Base-by-base conservation (phyloP, 2,329 filamentous ascomycete genomes). In the Epichloe uncinata region DNA sequence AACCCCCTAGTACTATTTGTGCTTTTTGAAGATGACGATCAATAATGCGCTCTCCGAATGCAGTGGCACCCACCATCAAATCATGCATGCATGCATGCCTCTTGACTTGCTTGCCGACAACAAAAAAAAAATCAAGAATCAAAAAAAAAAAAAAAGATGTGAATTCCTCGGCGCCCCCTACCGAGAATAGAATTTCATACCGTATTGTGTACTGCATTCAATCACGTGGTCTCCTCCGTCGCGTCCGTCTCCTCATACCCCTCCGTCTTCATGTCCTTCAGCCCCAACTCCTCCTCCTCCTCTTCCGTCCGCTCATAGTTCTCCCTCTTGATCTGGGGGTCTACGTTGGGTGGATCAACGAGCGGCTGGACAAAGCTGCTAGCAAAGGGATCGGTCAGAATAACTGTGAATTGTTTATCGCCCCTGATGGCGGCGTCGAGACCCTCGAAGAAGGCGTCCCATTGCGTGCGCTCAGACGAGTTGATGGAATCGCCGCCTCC, bases 351-450 rank as follows among this genome's bases (percentile, higher is more conserved):
- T 2, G 85, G 84, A 56, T 89, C 84, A 22, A 88, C 85, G 53
- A 95, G 75, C 60, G 90, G 87, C 70, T 98, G 93, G 43, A 98
- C 85, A 63, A 95, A 98, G 62, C 88, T 95, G 65, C 86, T 86
- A 11, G 90, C 93, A 55, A 97, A 72, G 0, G 93, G 93, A 63
- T 98, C 93, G 54, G 84, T 80, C 36, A 98, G 76, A 5, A 93
- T 76, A 51, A 97, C 74, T 5, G 82, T 88, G 64, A 96, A 98
- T 56, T 84, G 79, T 63, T 79, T 77, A 43, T 89, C 78, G 49
- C 90, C 91, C 46, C 76, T 77, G 62, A 96, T 93, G 35, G 93
- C 93, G 8, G 75, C 71, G 42, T 86, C 78, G 11, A 98, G 76
- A 13, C 77, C 77, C 33, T 70, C 72, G 62, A 98, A 98, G 74